Evolutionary conservation across 352 stramenopile species (phyloP).

Genomic region (Phytopythium montanum): DNA sequence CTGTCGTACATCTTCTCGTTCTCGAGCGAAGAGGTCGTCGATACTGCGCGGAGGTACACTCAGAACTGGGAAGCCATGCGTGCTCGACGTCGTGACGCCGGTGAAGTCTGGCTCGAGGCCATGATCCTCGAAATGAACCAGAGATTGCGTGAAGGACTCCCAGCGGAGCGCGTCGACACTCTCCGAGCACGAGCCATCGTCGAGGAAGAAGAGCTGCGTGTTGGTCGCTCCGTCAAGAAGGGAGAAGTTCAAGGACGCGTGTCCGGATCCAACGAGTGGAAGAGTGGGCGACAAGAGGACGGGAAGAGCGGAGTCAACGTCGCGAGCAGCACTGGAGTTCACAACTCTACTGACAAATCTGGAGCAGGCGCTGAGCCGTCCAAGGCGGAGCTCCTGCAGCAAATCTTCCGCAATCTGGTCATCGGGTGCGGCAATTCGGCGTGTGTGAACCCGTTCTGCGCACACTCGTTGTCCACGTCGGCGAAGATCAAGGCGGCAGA

Average conservation of each 20-base stretch:
- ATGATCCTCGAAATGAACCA: slow-evolving; percentile 59
- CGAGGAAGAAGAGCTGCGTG: slow-evolving; percentile 49
- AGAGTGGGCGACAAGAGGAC: slow-evolving; percentile 63
- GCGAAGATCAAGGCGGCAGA: slow-evolving; percentile 14
- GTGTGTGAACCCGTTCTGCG: slow-evolving; percentile 48
- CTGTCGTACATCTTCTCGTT: slow-evolving; percentile 92
- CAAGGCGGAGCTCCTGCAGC: slow-evolving; percentile 30
- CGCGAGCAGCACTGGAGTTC: neutral
- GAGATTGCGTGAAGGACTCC: slow-evolving; percentile 20
- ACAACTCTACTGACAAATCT: neutral
- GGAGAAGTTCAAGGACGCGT: slow-evolving; percentile 65
- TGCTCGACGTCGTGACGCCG: slow-evolving; percentile 55
- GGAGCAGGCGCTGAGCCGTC: slow-evolving; percentile 1
- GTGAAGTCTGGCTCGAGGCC: slow-evolving; percentile 53
- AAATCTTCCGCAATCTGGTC: slow-evolving; percentile 44
- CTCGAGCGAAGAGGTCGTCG: slow-evolving; percentile 84
- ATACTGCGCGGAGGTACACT: slow-evolving; percentile 86
- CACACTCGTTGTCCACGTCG: slow-evolving; percentile 1
- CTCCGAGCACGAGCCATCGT: slow-evolving; percentile 27
- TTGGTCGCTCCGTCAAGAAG: slow-evolving; percentile 25
- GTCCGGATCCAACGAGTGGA: slow-evolving; percentile 80
- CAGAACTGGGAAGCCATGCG: slow-evolving; percentile 64
- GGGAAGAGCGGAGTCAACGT: slow-evolving; percentile 18
- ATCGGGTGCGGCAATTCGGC: slow-evolving; percentile 27
- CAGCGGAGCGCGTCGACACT: slow-evolving; percentile 25